Evolutionary conservation across 164 flowering plant genomes (phyloP), one percentile per base, ranked within the genome.

Genomic region (Liriodendron chinense): DNA sequence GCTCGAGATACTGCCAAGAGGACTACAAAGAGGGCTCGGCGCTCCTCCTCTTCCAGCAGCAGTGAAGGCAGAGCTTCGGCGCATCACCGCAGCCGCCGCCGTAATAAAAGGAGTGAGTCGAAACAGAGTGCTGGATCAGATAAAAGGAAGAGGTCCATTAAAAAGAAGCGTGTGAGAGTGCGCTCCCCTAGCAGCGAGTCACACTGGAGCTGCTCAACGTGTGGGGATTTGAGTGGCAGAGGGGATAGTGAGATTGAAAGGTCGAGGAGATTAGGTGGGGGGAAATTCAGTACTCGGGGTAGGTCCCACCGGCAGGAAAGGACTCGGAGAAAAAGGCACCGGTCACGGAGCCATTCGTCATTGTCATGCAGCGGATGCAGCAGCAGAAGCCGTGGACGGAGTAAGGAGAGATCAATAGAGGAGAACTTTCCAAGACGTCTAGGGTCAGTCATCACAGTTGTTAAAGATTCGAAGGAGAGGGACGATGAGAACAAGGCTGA

Each of bases 121-220:
- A 87, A 82, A 76, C 82, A 75, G 83, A 80, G 73, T 53, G 79
- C 62, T 47, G 78, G 43, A 8, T 75, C 77, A 12, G 70, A 83
- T 85, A 71, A 71, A 63, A 63, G 23, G 50, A 71, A 65, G 43
- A 65, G 20, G 47, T 26, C 61, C 14, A 16, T 24, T 47, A 73
- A 34, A 25, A 65, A 48, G 57, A 92, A 84, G 76, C 74, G 61
- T 49, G 14, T 47, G 64, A 84, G 87, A 71, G 75, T 82, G 22
- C 82, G 82, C 75, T 90, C 89, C 69, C n/a, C 69, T 0, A 87
- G 87, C 63, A 83, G 87, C 69, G 86, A 70, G 77, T 87, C 91
- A 9, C 23, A n/a, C 1, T 20, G 69, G 71, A 86, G 88, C 75
- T 87, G 85, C 72, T 86, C 95, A n/a, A 79, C 88, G 6, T 80